A percentile compares a stretch with the other conserved stretches of the same genome.
Conservation (phyloP, 805 yeast species). For the Saturnispora galanensis region DNA sequence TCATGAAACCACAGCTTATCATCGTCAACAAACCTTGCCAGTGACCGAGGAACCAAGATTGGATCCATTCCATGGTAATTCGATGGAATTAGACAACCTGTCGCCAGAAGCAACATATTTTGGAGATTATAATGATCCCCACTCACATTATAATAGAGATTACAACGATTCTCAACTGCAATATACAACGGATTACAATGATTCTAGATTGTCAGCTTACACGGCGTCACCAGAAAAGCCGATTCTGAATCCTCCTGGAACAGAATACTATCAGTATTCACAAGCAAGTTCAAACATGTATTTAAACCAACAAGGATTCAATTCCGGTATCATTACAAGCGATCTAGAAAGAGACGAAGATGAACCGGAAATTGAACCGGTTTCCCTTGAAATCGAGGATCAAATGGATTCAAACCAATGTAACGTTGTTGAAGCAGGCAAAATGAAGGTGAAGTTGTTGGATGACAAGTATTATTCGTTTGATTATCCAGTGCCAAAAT, state of each 20-base stretch:
- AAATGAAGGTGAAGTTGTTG: slow-evolving; percentile 36
- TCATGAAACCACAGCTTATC: neutral
- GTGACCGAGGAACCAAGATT: neutral
- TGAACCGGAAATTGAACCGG: slow-evolving; percentile 20
- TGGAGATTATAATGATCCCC: neutral
- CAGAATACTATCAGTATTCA: slow-evolving; percentile 8
- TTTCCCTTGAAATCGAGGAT: slow-evolving; percentile 9
- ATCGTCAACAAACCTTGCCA: neutral
- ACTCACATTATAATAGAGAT: neutral
- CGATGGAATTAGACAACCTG: neutral
- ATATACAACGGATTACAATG: neutral
- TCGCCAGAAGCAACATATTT: neutral
- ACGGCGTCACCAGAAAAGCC: slow-evolving; percentile 1
- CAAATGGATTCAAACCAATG: slow-evolving; percentile 13
- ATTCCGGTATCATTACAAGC: slow-evolving; percentile 14
- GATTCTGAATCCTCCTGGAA: slow-evolving; percentile 1
- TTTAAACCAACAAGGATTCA: neutral
- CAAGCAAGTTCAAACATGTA: slow-evolving; percentile 8
- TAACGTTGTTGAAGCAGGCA: slow-evolving; percentile 22
- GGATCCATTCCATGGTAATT: neutral
- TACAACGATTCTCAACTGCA: neutral
- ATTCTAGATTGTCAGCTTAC: slow-evolving; percentile 2
- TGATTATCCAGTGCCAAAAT: slow-evolving; percentile 75
- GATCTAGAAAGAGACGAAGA: slow-evolving; percentile 22
- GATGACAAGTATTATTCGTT: slow-evolving; percentile 65